Evolutionary conservation across 805 yeast species (phyloP), one percentile per base, ranked within the genome.

Genomic region (Jamesozyma hellenica): DNA sequence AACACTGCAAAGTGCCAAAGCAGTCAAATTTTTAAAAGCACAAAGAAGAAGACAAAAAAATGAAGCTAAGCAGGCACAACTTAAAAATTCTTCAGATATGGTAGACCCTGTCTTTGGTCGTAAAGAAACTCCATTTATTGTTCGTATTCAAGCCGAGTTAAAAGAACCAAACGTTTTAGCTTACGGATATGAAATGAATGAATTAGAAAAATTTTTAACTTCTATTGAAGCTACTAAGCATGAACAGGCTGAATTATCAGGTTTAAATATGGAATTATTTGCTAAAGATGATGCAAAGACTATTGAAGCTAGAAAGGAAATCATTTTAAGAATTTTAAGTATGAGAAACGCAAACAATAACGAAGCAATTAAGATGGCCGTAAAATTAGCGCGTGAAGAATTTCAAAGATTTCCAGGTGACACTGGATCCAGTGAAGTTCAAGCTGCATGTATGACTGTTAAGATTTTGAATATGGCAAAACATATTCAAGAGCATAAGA

Each of bases 341-440:
- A 71, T 85, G 64, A 79, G 72, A 60, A 88, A 88, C 61, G 71
- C 92, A 19, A 70, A 71, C 48, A 70, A 71, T 38, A 56, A 62
- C 15, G 87, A 83, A 46, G 67, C 68, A 42, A 66, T 71, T 52
- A 74, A 75, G 47, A 58, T 74, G 48, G 82, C 85, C 23, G 66
- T 75, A 2, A 63, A 64, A 34, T 59, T 81, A 34, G 96, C 96
- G 1, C 70, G 76, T 37, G 64, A 72, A 50, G 96, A 90, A 64
- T 88, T 90, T 61, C 78, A 76, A 50, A 71, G 95, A 53, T 70
- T 72, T 47, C 86, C 79, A 34, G 95, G 95, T 39, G 97, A 92
- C 59, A 84, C 96, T 1, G 96, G 95, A 3, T 84, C 95, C 2
- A 77, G 94, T 39, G 97, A 90, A 64, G 96, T 88, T 19, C 96